phyloP scores from a whole-genome alignment of 331 rosid species.

The Acacia pycnantha region DNA sequence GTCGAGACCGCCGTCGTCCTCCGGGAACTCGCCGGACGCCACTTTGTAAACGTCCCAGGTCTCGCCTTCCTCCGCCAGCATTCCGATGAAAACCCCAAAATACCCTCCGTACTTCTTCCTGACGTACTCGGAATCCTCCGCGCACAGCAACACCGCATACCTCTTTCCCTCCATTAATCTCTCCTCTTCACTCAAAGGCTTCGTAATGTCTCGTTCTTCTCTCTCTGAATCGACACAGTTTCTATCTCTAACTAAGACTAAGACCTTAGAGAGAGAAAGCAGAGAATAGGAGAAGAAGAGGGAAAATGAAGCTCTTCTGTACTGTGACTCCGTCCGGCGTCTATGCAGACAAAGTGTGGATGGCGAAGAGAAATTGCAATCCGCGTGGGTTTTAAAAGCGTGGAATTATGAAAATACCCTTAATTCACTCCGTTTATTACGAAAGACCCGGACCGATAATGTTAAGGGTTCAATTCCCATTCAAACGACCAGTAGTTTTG shows the following conservation, averaged over 20 bases:
- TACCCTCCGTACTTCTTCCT: slow-evolving; percentile 74
- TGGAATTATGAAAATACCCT: neutral
- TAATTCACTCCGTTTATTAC: slow-evolving; percentile 14
- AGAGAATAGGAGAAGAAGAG: neutral
- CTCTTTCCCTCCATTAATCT: slow-evolving; percentile 37
- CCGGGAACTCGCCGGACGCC: slow-evolving; percentile 56
- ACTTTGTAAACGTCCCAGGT: slow-evolving; percentile 71
- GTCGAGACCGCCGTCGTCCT: slow-evolving; percentile 34
- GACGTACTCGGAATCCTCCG: slow-evolving; percentile 83
- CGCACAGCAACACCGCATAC: slow-evolving; percentile 70
- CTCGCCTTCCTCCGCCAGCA: slow-evolving; percentile 82
- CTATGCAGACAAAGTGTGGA: neutral
- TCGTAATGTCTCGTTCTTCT: neutral
- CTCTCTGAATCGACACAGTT: neutral
- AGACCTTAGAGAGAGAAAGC: slow-evolving; percentile 25
- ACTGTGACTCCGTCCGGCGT: neutral
- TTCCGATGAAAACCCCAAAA: slow-evolving; percentile 64
- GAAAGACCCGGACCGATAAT: neutral
- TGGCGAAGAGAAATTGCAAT: neutral
- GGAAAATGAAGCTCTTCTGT: neutral
- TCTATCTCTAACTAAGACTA: slow-evolving; percentile 31
- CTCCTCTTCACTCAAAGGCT: neutral
- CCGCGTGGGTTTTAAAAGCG: slow-evolving; percentile 9
- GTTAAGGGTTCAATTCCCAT: neutral
- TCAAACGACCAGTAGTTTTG: neutral